Evolutionary conservation across 139 green algal species (phyloP), one percentile per base, ranked within the genome.

Genomic region (Chara braunii): DNA sequence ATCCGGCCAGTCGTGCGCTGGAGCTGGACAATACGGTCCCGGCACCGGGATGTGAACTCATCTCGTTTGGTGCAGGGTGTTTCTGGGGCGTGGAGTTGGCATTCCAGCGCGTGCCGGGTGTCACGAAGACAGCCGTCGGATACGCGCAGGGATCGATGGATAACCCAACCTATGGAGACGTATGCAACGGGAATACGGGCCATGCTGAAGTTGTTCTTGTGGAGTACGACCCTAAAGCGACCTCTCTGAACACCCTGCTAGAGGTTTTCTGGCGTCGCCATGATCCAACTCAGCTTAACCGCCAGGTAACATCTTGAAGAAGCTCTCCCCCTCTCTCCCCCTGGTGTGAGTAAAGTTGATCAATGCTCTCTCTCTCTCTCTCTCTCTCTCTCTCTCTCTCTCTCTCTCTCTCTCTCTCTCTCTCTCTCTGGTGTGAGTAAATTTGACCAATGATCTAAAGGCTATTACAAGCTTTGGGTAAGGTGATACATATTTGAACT

Each of bases 181-280:
- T 87, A 18, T 87, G 82, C 68, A 43, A n/a, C 24, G 82, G 81
- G 29, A 37, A 54, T 31, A 88, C 82, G 5, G 82, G 82, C 9
- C 81, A 88, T 57, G 54, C 69, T 4, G 88, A 94, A 64, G 89
- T 88, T 31, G 87, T 95, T 37, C 83, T 91, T 74, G 78, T 92
- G 36, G 64, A 65, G 52, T 94, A 85, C 53, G 78, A 91, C 69
- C 63, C 81, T 0, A 43, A 74, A 3, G 43, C 76, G 66, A 70
- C 81, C 51, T 36, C 51, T 1, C 89, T 84, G 51, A 73, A 83
- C 3, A 5, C 84, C 29, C 78, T 94, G 23, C 69, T 94, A 26
- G 70, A 89, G 24, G 70, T 72, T 29, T 92, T 92, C 64, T 91
- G 72, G 51, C 36, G 64, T 3, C 60, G 71, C 0, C 85, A 94